Conservation (phyloP, 106 monocot genomes). For the Dendrobium officinale region DNA sequence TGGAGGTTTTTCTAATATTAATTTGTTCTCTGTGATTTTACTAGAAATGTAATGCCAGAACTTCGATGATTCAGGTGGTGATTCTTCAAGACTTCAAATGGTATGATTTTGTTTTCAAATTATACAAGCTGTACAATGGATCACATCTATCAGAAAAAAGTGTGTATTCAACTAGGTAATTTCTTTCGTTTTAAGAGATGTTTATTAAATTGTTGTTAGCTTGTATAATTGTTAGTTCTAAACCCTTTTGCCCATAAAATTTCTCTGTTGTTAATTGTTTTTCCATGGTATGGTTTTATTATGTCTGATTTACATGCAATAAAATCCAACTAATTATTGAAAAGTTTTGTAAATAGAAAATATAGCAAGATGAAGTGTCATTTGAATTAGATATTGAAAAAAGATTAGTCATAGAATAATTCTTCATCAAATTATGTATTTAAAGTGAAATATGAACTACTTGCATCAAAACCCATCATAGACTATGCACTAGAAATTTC, state of each 20-base stretch:
- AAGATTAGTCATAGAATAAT: no score
- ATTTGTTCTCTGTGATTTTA: not conserved
- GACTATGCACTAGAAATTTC: no score
- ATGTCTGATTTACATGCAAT: not conserved
- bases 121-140: constrained; percentile 78
- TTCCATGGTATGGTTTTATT: not conserved
- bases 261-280: not conserved
- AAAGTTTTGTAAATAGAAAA: not conserved
- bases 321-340: not conserved
- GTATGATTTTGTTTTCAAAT: constrained; percentile 80
- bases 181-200: not conserved
- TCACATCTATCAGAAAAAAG: constrained; percentile 75
- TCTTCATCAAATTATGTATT: no score
- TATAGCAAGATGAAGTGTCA: not conserved
- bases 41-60: not conserved
- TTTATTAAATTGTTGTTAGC: not conserved
- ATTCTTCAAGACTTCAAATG: constrained; percentile 92
- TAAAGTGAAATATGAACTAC: no score
- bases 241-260: not conserved
- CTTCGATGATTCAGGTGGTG: constrained; percentile 49
- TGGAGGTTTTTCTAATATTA: constrained; percentile 55
- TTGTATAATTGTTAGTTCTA: not conserved
- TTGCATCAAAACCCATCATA: no score
- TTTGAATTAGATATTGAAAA: not conserved
- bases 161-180: constrained; percentile 62